These are phyloP conservation scores for Wickerhamomyces subpelliculosus DNA, from an alignment of 805 yeast species.

Conservation along the genomic window DNA sequence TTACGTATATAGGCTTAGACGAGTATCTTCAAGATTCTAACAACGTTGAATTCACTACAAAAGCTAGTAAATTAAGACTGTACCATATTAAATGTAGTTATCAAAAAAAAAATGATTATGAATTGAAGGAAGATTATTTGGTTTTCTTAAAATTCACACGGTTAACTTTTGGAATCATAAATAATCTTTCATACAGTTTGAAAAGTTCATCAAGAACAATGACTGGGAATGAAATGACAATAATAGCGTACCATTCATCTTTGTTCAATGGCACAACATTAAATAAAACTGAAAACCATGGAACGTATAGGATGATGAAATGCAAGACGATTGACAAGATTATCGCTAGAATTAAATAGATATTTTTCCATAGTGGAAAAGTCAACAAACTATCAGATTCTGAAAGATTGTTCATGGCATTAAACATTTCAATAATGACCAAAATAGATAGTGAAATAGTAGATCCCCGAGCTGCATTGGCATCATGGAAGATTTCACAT, in stretches of 20 bases:
- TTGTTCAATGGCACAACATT: constrained; percentile 25
- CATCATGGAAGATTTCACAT: constrained; percentile 26
- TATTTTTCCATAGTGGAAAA: constrained; percentile 32
- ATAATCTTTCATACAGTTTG: constrained; percentile 26
- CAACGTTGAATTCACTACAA: too few relatives aligned
- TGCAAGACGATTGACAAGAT: constrained; percentile 28
- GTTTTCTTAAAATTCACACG: not conserved
- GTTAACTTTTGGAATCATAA: constrained; percentile 8
- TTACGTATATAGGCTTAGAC: too few relatives aligned
- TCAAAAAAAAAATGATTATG: too few relatives aligned
- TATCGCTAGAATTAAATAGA: constrained; percentile 31
- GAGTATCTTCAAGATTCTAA: too few relatives aligned
- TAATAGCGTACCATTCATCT: constrained; percentile 30
- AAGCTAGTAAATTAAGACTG: too few relatives aligned
- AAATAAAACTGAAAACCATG: constrained; percentile 26
- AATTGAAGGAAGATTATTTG: not conserved
- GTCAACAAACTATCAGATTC: constrained; percentile 30
- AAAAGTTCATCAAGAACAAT: constrained; percentile 30
- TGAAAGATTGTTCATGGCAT: constrained; percentile 32
- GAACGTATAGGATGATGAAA: constrained; percentile 26
- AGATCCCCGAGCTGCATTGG: constrained; percentile 23
- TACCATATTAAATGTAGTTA: too few relatives aligned
- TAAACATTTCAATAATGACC: constrained; percentile 35
- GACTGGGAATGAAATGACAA: constrained; percentile 29
- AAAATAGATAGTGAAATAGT: constrained; percentile 33